Evolutionary conservation across 2,329 filamentous ascomycete genomes (phyloP).

Genomic region (Epichloe uncinata): DNA sequence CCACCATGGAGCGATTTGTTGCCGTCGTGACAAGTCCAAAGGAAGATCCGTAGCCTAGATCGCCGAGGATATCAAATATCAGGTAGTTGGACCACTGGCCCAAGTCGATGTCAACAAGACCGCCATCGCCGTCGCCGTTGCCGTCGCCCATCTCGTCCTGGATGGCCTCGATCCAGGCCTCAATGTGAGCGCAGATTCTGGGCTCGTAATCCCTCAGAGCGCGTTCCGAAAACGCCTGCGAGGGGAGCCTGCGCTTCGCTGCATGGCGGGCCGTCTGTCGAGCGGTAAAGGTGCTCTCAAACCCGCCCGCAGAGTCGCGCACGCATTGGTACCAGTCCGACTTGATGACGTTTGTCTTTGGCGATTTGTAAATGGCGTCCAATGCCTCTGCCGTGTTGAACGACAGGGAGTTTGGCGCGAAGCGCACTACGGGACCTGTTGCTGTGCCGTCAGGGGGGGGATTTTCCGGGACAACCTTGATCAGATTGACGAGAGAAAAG

Average conservation of each 20-base stretch:
- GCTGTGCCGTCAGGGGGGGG: neutral
- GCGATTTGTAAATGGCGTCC: constrained; percentile 9
- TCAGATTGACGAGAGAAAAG: neutral
- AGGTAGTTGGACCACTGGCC: too few relatives aligned
- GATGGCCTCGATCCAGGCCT: constrained; percentile 8
- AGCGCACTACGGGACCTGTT: constrained; percentile 10
- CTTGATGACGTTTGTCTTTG: constrained; percentile 12
- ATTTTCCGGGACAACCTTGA: too few relatives aligned
- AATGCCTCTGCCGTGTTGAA: constrained; percentile 11
- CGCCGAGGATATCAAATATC: too few relatives aligned
- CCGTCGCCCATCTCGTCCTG: constrained; percentile 4
- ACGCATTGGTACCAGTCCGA: constrained; percentile 11
- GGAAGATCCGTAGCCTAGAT: too few relatives aligned
- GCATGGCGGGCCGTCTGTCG: constrained; percentile 9
- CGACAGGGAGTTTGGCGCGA: constrained; percentile 9
- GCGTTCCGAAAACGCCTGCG: constrained; percentile 1
- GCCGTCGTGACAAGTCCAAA: too few relatives aligned
- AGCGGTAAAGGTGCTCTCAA: constrained; percentile 8
- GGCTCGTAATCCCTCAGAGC: constrained; percentile 2
- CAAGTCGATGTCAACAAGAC: too few relatives aligned
- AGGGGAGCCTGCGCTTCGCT: neutral
- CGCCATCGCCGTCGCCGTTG: neutral
- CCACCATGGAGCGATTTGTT: too few relatives aligned
- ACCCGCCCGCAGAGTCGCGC: constrained; percentile 4
- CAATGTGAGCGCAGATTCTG: constrained; percentile 7